Evolutionary conservation across 1,284 basidiomycete genomes (phyloP).

Genomic region (Cryptococcus sp.): DNA sequence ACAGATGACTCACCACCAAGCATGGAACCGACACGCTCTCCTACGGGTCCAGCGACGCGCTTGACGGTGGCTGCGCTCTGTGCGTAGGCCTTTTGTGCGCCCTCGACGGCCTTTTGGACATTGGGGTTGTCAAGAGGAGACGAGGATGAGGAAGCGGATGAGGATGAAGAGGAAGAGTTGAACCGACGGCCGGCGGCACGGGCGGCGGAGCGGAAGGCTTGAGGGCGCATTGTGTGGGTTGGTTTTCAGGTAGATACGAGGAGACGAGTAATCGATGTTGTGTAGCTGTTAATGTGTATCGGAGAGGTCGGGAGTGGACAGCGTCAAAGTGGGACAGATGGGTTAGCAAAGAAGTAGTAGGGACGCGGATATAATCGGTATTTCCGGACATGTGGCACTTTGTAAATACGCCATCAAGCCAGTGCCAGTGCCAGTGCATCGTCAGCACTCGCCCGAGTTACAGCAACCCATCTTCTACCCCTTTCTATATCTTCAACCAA

Average conservation of each 20-base stretch:
- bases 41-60: conserved; percentile 51
- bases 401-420: too few relatives aligned
- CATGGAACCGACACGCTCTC: conserved; percentile 45
- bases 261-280: conserved; percentile 7
- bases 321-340: too few relatives aligned
- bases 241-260: neutral
- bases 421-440: neutral
- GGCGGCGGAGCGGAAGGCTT: conserved; percentile 19
- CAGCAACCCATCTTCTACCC: conserved; percentile 3
- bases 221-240: conserved; percentile 23
- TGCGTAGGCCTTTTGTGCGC: conserved; percentile 41
- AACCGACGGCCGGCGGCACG: conserved; percentile 24
- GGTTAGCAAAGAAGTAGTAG: neutral
- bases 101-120: conserved; percentile 48
- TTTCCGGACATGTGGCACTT: conserved; percentile 1
- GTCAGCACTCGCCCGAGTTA: neutral
- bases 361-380: neutral
- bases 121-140: conserved; percentile 40
- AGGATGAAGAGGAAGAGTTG: conserved; percentile 29
- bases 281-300: neutral
- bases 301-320: too few relatives aligned
- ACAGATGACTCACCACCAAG: conserved; percentile 47
- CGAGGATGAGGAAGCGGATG: conserved; percentile 19
- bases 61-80: conserved; percentile 41
- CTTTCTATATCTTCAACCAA: conserved; percentile 7